These are phyloP conservation scores for Colletotrichum sidae DNA, from an alignment of 2,329 filamentous ascomycete genomes.

Conservation along the genomic window DNA sequence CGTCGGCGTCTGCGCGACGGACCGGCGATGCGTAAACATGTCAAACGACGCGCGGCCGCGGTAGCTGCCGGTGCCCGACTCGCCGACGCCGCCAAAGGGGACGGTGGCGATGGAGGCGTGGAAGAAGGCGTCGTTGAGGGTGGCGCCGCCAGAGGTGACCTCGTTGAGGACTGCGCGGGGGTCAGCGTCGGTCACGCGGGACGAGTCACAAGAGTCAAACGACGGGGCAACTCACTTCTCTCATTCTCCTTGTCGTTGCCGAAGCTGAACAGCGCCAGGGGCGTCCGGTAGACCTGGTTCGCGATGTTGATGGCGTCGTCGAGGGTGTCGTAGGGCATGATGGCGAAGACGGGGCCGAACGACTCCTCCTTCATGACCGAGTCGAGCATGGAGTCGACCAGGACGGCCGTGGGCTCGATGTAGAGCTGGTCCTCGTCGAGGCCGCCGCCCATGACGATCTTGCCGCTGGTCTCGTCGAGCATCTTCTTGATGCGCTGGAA, in stretches of 20 bases:
- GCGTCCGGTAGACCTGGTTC: slow-evolving; percentile 84
- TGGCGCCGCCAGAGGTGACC: slow-evolving; percentile 76
- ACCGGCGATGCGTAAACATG: slow-evolving; percentile 70
- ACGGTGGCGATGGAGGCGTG: slow-evolving; percentile 75
- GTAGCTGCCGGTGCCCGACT: slow-evolving; percentile 81
- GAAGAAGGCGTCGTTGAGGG: slow-evolving; percentile 68
- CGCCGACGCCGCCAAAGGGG: slow-evolving; percentile 85
- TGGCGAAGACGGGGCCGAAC: slow-evolving; percentile 92
- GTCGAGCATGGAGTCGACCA: slow-evolving; percentile 75
- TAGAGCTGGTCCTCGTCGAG: slow-evolving; percentile 84
- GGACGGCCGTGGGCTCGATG: slow-evolving; percentile 94
- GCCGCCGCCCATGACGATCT: slow-evolving; percentile 87
- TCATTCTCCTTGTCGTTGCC: slow-evolving; percentile 83
- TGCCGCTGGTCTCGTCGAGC: slow-evolving; percentile 86
- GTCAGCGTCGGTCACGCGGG: slow-evolving; percentile 15
- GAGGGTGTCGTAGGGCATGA: slow-evolving; percentile 82
- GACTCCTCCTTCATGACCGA: slow-evolving; percentile 90
- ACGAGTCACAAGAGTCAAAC: neutral
- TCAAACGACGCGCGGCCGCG: slow-evolving; percentile 81
- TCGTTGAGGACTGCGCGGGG: slow-evolving; percentile 64
- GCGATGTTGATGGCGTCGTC: slow-evolving; percentile 87
- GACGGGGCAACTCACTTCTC: slow-evolving; percentile 66
- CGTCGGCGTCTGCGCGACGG: slow-evolving; percentile 69
- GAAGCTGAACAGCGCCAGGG: slow-evolving; percentile 87
- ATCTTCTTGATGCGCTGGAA: slow-evolving; percentile 89